Percentiles rank a stretch among this genome's conserved stretches.
Evolutionary conservation across 139 green algal species (phyloP).

Genomic region (Astrephomene gubernaculifera): DNA sequence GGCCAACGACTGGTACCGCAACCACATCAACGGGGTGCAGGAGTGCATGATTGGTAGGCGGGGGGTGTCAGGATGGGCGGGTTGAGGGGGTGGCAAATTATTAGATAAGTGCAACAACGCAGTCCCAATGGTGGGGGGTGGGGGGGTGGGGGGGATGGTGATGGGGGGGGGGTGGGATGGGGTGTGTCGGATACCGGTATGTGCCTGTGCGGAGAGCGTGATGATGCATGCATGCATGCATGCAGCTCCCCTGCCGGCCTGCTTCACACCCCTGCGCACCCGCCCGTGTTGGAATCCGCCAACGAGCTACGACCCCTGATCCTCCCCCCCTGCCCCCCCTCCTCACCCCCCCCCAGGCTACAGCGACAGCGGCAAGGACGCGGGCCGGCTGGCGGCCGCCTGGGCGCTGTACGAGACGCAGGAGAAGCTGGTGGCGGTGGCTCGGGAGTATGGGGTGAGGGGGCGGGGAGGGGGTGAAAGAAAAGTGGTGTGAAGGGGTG

Average conservation of each 20-base stretch:
- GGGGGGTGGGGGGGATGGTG: constrained; percentile 60
- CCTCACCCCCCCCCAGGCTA: constrained; percentile 70
- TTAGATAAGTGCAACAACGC: no score
- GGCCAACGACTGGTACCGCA: constrained; percentile 77
- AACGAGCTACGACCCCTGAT: no score
- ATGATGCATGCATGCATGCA: no score
- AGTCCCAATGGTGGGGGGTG: no score
- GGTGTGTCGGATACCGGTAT: no score
- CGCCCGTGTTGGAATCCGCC: no score
- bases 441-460: constrained; percentile 18
- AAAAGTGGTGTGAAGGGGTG: not conserved
- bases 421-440: constrained; percentile 58
- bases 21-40: constrained; percentile 70
- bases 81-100: no score
- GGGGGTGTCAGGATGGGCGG: no score
- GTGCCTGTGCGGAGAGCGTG: no score
- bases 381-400: constrained; percentile 91
- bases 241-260: no score
- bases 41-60: constrained; percentile 72
- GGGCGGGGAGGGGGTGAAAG: not conserved
- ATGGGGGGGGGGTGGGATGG: no score
- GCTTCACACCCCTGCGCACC: no score
- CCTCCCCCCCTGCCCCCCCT: not conserved
- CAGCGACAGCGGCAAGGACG: constrained; percentile 97
- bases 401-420: constrained; percentile 90